Evolutionary conservation across 371 early-diverging fungal species (phyloP), one percentile per base, ranked within the genome.

Genomic region (Mortierella sp.): DNA sequence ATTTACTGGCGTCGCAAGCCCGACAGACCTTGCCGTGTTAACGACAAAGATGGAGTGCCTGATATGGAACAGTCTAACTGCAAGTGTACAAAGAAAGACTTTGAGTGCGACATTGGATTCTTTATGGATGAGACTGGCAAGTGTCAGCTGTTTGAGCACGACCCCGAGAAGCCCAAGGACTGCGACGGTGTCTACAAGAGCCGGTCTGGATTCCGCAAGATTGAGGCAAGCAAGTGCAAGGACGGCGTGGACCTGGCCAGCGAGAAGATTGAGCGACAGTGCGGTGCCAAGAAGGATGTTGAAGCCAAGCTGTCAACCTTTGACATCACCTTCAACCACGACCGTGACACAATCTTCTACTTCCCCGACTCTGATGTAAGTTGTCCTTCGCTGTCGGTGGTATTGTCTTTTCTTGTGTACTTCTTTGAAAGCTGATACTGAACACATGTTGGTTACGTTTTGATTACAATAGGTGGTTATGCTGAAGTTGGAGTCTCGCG

Each of bases 1-100:
- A 89, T 86, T 9, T 94, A 94, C 82, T 95, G 94, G 92, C 92
- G 98, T 9, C 94, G 97, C 76, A 97, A 97, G 90, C 88, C 90
- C 21, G 92, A 92, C 69, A 93, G 92, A 50, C 84, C 88, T 4
- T 98, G 98, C 86, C 92, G 82, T 50, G 93, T 97, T 3, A 93
- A 92, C 24, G 88, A 93, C 54, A 90, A 92, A 71, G 95, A 94
- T 85, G 89, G 91, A 28, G 87, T 89, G 43, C 94, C 93, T 6
- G 89, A 91, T 31, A 88, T 87, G 6, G 79, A 89, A 14, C 71
- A 87, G 46, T 86, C 88, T 31, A 88, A 82, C 11, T 96, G 96
- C 83, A 87, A 90, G 74, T 97, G 97, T 85, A 91, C 93, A 26
- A 90, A 89, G 34, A 88, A 88, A 43, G 97, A 96, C 83, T 97